These are phyloP conservation scores for Elsinoe batatas DNA, from an alignment of 2,329 filamentous ascomycete species.

Conservation along the genomic window DNA sequence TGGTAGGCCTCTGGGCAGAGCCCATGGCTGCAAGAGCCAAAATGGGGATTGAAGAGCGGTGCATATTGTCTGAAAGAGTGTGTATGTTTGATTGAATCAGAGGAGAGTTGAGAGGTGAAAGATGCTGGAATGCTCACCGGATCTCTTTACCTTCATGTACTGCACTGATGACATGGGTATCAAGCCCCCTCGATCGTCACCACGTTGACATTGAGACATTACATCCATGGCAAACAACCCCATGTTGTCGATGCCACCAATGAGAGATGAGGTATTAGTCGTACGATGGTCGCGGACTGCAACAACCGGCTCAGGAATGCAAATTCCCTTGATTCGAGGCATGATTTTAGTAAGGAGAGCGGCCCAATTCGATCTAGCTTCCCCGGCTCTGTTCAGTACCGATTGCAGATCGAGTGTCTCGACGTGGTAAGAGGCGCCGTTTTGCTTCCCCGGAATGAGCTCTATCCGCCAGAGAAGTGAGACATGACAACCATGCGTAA, in stretches of 20 bases:
- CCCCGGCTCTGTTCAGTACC: neutral
- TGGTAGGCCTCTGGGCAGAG: conserved; percentile 36
- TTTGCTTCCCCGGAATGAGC: neutral
- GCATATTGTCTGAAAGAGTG: neutral
- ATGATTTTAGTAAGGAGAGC: neutral
- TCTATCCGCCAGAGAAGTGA: neutral
- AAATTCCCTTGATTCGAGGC: neutral
- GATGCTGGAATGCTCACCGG: neutral
- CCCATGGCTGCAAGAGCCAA: conserved; percentile 20
- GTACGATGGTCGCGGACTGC: conserved; percentile 3
- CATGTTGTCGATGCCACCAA: neutral
- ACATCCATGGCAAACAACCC: neutral
- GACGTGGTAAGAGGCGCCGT: neutral
- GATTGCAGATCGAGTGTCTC: neutral
- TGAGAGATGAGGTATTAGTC: neutral
- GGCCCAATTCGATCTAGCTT: neutral
- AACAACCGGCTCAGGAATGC: neutral
- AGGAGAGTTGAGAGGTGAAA: neutral
- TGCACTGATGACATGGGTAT: neutral
- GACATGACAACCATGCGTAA: neutral
- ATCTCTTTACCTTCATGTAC: neutral
- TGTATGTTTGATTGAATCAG: too few species aligned
- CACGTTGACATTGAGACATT: neutral
- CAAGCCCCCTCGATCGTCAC: neutral
- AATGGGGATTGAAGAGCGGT: conserved; percentile 11